Evolutionary conservation across 257 asterid genomes (phyloP).

Genomic region (Ehretia macrophylla): DNA sequence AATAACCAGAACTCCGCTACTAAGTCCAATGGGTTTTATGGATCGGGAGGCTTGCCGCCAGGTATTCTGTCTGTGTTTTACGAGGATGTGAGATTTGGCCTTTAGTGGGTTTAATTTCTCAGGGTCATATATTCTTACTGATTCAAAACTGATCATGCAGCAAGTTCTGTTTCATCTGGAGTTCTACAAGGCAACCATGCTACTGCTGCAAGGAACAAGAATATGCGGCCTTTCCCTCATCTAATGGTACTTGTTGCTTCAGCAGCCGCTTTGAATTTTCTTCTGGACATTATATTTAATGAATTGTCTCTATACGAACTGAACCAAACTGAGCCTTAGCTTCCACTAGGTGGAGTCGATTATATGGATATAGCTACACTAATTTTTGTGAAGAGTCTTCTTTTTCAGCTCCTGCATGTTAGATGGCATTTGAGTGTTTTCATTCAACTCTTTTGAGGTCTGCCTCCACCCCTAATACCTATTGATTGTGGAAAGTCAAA

Average conservation of each 20-base stretch:
- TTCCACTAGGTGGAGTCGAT: too few relatives aligned
- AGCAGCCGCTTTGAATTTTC: not conserved
- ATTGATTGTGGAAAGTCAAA: too few relatives aligned
- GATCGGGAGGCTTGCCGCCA: slow-evolving; percentile 36
- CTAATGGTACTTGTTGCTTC: slow-evolving; percentile 21
- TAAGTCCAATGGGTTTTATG: slow-evolving; percentile 28
- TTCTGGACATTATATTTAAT: too few relatives aligned
- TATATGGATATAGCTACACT: too few relatives aligned
- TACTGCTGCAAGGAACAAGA: slow-evolving; percentile 28
- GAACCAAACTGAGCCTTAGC: too few relatives aligned
- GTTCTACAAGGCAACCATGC: slow-evolving; percentile 21
- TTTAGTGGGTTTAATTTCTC: not conserved
- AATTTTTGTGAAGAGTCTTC: too few relatives aligned
- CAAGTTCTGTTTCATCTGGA: slow-evolving; percentile 28
- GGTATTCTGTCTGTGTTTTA: slow-evolving; percentile 12
- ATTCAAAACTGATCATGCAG: slow-evolving; percentile 7
- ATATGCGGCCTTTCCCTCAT: slow-evolving; percentile 20
- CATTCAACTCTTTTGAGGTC: too few relatives aligned
- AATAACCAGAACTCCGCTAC: slow-evolving; percentile 13
- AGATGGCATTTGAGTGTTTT: too few relatives aligned
- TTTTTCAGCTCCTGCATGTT: too few relatives aligned
- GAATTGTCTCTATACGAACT: too few relatives aligned
- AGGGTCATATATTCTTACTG: not conserved
- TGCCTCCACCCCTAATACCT: too few relatives aligned
- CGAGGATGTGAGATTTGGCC: not conserved